Conservation (phyloP, 331 rosid genomes). For the Dryas integrifolia region DNA sequence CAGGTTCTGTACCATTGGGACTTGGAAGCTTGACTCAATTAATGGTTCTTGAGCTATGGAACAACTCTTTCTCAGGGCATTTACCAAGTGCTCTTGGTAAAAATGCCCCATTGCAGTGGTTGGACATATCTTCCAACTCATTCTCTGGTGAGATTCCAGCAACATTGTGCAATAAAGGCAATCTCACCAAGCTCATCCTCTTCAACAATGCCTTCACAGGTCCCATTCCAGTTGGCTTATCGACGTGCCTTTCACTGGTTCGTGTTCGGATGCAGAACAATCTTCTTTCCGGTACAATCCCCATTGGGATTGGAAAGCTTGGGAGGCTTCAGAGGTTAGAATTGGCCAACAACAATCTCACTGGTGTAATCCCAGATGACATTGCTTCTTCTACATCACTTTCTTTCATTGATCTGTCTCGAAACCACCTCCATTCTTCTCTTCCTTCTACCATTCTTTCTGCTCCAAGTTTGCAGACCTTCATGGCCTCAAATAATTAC, state of each 20-base stretch:
- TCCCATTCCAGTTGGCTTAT: conserved; percentile 61
- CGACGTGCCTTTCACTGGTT: conserved; percentile 62
- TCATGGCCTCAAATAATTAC: conserved; percentile 65
- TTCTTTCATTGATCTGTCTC: conserved; percentile 86
- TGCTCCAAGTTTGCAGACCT: conserved; percentile 67
- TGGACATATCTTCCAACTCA: conserved; percentile 88
- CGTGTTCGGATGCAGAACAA: conserved; percentile 92
- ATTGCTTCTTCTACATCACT: conserved; percentile 72
- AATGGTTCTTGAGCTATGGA: conserved; percentile 79
- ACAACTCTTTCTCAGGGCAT: conserved; percentile 72
- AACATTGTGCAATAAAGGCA: conserved; percentile 64
- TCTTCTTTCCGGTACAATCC: conserved; percentile 65
- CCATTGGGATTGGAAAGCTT: conserved; percentile 81
- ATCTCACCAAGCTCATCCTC: conserved; percentile 91
- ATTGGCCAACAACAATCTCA: conserved; percentile 83
- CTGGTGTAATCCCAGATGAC: conserved; percentile 76
- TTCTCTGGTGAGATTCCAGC: conserved; percentile 75
- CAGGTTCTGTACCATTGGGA: conserved; percentile 69
- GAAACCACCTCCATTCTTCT: conserved; percentile 66
- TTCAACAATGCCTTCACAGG: conserved; percentile 86
- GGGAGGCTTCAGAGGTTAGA: conserved; percentile 85
- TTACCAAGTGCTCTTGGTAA: conserved; percentile 74
- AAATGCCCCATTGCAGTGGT: conserved; percentile 72
- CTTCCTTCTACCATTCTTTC: conserved; percentile 83
- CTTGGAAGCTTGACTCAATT: conserved; percentile 59